Percentiles rank a stretch among this genome's conserved stretches.
These are phyloP conservation scores for Triangularia setosa DNA, from an alignment of 2,329 filamentous ascomycete species.

Conservation along the genomic window DNA sequence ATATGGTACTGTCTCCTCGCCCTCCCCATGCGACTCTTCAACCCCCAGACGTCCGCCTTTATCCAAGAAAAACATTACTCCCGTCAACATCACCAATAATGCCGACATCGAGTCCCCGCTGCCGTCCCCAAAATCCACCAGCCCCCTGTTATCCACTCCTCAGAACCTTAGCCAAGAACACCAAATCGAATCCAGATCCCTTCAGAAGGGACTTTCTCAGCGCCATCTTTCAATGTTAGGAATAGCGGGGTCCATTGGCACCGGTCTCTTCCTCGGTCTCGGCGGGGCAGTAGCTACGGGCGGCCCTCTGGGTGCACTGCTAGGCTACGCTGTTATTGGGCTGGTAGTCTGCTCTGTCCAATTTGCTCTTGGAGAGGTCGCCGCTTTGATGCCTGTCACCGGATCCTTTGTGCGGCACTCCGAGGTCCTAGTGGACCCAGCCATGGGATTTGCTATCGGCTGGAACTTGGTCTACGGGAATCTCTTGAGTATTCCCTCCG, in stretches of 20 bases:
- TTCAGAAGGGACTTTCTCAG: constrained; percentile 48
- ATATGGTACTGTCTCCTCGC: not conserved
- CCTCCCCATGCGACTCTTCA: not conserved
- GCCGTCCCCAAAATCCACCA: not conserved
- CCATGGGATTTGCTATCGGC: constrained; percentile 51
- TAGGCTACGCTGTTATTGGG: constrained; percentile 54
- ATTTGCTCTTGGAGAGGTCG: constrained; percentile 57
- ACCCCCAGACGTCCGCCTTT: not conserved
- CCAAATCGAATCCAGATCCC: constrained; percentile 35
- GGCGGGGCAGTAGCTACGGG: constrained; percentile 50
- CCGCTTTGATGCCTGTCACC: constrained; percentile 58
- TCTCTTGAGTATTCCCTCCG: constrained; percentile 51
- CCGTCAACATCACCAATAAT: not conserved
- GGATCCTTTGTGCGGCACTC: constrained; percentile 59
- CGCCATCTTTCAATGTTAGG: constrained; percentile 60
- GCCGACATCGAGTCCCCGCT: not conserved
- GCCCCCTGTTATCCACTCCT: not conserved
- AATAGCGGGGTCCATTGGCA: constrained; percentile 59
- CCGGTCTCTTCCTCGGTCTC: constrained; percentile 57
- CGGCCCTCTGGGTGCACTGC: constrained; percentile 45
- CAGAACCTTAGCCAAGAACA: not conserved
- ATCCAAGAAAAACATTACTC: not conserved
- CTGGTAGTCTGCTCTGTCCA: constrained; percentile 53
- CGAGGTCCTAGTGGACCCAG: constrained; percentile 58
- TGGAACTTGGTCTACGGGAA: constrained; percentile 56